These are phyloP conservation scores for Lasiosphaeria ovina DNA, from an alignment of 495 filamentous ascomycete genomes.

Conservation along the genomic window DNA sequence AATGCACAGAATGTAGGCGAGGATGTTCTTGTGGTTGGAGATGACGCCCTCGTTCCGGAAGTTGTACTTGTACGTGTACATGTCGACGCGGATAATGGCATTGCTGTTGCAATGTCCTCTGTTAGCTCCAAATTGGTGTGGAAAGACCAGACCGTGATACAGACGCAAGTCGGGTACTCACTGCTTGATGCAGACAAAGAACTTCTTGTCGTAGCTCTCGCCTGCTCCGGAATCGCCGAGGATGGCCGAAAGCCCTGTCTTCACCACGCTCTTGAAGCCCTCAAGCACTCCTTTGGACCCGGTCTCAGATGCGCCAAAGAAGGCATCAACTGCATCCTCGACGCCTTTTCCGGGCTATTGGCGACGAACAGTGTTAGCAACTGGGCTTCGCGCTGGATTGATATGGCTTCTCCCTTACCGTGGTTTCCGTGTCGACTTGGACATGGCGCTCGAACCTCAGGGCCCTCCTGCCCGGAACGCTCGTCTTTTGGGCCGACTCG, in stretches of 20 bases:
- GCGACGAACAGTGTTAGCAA: not conserved
- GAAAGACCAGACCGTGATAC: not conserved
- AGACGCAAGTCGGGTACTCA: not conserved
- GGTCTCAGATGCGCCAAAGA: not conserved
- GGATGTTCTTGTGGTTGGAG: not conserved
- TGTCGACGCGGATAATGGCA: not conserved
- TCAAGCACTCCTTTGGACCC: not conserved
- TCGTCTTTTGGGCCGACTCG: not conserved
- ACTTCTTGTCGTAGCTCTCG: slow-evolving; percentile 2
- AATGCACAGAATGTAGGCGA: slow-evolving; percentile 1
- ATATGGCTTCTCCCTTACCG: not conserved
- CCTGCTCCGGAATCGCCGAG: not conserved
- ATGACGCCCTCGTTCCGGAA: not conserved
- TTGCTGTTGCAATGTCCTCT: not conserved
- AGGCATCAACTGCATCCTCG: not conserved
- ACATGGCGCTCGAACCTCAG: not conserved
- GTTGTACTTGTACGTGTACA: slow-evolving; percentile 1
- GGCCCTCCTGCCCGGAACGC: not conserved
- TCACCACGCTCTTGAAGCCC: not conserved
- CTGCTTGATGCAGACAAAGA: slow-evolving; percentile 1
- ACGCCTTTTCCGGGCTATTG: not conserved
- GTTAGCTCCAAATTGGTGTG: not conserved
- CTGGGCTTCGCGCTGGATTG: not conserved
- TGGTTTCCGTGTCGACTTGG: not conserved
- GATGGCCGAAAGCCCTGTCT: not conserved